These are phyloP conservation scores for Coniochaeta sp. DNA, from an alignment of 2,329 filamentous ascomycete species.

Conservation along the genomic window DNA sequence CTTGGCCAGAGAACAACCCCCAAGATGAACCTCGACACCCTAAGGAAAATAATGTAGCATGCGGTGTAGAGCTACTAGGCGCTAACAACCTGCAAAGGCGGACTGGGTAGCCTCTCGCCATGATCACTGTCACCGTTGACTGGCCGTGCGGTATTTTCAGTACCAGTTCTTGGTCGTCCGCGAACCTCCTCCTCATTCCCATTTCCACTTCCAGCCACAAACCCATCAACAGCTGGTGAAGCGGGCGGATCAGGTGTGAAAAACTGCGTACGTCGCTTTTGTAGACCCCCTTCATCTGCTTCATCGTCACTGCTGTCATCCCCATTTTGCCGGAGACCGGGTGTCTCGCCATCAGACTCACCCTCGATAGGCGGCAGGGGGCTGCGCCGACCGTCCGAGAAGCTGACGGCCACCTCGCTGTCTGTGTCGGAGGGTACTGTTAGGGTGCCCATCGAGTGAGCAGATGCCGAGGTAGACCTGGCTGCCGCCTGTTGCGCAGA, in stretches of 20 bases:
- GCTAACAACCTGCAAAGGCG: conserved; percentile 23
- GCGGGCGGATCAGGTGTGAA: conserved; percentile 33
- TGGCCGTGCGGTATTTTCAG: background rate
- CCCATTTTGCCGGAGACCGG: conserved; percentile 9
- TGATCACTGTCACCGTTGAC: conserved; percentile 11
- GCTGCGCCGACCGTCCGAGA: conserved; percentile 50
- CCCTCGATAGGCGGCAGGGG: conserved; percentile 45
- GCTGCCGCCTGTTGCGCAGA: conserved; percentile 35
- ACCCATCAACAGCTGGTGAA: conserved; percentile 16
- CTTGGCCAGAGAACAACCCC: background rate
- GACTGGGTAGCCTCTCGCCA: conserved; percentile 20
- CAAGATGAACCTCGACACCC: background rate
- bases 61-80: conserved; percentile 15
- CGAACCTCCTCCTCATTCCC: conserved; percentile 13
- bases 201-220: conserved; percentile 9
- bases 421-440: conserved; percentile 48
- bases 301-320: conserved; percentile 7
- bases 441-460: conserved; percentile 28
- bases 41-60: background rate
- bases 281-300: conserved; percentile 15
- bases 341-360: conserved; percentile 19
- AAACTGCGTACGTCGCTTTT: conserved; percentile 24
- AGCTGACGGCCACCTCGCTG: conserved; percentile 51
- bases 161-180: conserved; percentile 5
- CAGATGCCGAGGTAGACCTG: background rate